phyloP scores from a whole-genome alignment of 2,329 filamentous ascomycete species.

The Exophiala spinifera region DNA sequence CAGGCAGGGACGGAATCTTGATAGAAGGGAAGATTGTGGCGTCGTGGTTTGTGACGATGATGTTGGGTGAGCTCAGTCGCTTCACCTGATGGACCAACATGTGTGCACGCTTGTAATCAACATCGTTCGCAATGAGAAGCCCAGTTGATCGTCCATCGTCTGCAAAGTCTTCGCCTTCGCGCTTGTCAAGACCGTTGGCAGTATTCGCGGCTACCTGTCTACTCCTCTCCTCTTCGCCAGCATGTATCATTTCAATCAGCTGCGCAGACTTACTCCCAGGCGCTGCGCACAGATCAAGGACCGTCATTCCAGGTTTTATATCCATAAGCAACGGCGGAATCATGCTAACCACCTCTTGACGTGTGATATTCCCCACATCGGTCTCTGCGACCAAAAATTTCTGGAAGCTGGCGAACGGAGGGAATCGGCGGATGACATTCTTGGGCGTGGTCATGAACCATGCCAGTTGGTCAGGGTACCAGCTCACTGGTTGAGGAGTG shows the following conservation, averaged over 20 bases:
- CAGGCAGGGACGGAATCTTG: constrained; percentile 64
- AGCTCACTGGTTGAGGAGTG: constrained; percentile 75
- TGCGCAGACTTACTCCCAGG: constrained; percentile 97
- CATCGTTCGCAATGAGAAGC: constrained; percentile 89
- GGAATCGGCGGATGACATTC: constrained; percentile 88
- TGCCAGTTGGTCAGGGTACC: constrained; percentile 92
- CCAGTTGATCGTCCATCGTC: constrained; percentile 89
- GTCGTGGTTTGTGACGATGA: constrained; percentile 97
- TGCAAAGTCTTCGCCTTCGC: constrained; percentile 51
- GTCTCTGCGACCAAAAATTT: constrained; percentile 98
- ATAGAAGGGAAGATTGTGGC: constrained; percentile 94
- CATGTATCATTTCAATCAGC: constrained; percentile 88
- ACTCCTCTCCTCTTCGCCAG: constrained; percentile 84
- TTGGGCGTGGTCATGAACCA: constrained; percentile 99
- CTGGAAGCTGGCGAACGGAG: constrained; percentile 92
- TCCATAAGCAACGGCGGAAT: constrained; percentile 94
- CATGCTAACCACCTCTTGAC: constrained; percentile 98
- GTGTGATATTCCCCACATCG: constrained; percentile 92
- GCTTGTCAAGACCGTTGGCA: constrained; percentile 58
- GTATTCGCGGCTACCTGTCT: constrained; percentile 65
- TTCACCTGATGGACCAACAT: constrained; percentile 98
- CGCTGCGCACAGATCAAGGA: constrained; percentile 92
- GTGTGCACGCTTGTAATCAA: constrained; percentile 93
- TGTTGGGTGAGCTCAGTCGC: constrained; percentile 89
- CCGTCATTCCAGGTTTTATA: constrained; percentile 83